Percentiles rank a stretch among this genome's conserved stretches.
phyloP scores from a whole-genome alignment of 2,329 filamentous ascomycete species.

The Dendryphion nanum region DNA sequence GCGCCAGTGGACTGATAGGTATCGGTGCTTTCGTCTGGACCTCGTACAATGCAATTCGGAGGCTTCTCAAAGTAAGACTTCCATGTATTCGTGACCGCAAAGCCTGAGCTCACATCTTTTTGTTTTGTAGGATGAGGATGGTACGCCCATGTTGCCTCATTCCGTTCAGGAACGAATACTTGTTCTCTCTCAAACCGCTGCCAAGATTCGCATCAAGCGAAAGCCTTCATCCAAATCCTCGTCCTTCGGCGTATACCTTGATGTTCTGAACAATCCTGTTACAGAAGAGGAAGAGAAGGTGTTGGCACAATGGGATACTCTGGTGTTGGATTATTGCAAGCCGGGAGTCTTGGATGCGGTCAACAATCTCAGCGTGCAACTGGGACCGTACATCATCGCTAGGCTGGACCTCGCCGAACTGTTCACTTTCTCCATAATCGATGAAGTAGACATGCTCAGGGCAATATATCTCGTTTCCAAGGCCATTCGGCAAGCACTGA shows the following conservation, averaged over 20 bases:
- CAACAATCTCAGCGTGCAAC: slow-evolving; percentile 17
- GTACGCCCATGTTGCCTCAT: slow-evolving; percentile 18
- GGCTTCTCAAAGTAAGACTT: slow-evolving; percentile 19
- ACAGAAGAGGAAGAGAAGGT: slow-evolving; percentile 23
- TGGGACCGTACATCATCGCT: slow-evolving; percentile 33
- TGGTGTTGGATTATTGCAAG: slow-evolving; percentile 31
- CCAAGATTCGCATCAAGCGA: slow-evolving; percentile 17
- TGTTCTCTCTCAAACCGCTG: slow-evolving; percentile 20
- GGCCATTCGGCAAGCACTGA: slow-evolving; percentile 20
- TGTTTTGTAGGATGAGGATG: slow-evolving; percentile 11
- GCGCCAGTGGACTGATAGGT: slow-evolving; percentile 26
- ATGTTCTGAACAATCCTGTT: slow-evolving; percentile 22
- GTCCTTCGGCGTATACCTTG: slow-evolving; percentile 38
- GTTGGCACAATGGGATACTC: slow-evolving; percentile 31
- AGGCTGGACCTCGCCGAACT: slow-evolving; percentile 27
- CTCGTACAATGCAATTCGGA: slow-evolving; percentile 18
- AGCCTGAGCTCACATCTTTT: slow-evolving; percentile 11
- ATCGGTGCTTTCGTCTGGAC: slow-evolving; percentile 26
- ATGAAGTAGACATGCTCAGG: slow-evolving; percentile 25
- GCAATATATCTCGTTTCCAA: slow-evolving; percentile 25
- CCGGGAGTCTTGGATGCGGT: slow-evolving; percentile 32
- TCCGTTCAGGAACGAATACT: slow-evolving; percentile 32
- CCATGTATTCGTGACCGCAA: background rate
- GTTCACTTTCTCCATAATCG: slow-evolving; percentile 20
- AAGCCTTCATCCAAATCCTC: slow-evolving; percentile 24